phyloP scores from a whole-genome alignment of 371 early-diverging fungal genomes.

The Rhizomucor pusillus region DNA sequence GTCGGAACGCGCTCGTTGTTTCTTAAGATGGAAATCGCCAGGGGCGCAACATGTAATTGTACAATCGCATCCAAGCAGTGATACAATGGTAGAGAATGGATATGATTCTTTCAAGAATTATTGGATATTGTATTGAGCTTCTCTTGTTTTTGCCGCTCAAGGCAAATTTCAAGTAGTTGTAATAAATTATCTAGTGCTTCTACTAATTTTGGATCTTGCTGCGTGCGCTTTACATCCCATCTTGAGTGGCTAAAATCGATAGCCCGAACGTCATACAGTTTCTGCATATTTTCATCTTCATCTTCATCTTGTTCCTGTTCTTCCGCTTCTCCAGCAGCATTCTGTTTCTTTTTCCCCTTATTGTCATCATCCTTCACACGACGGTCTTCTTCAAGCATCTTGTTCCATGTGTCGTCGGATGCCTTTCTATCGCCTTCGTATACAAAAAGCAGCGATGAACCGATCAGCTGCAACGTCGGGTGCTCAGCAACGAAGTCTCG shows the following conservation, averaged over 20 bases:
- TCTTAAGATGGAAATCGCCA: too few relatives aligned
- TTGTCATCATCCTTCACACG: background rate
- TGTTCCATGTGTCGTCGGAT: slow-evolving; percentile 45
- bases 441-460: slow-evolving; percentile 67
- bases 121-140: slow-evolving; percentile 9
- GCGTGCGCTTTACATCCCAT: slow-evolving; percentile 41
- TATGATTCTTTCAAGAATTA: too few relatives aligned
- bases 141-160: slow-evolving; percentile 17
- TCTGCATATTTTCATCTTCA: slow-evolving; percentile 39
- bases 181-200: slow-evolving; percentile 32
- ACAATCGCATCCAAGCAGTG: too few relatives aligned
- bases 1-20: too few relatives aligned
- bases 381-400: slow-evolving; percentile 38
- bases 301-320: slow-evolving; percentile 48
- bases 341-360: slow-evolving; percentile 8
- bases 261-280: slow-evolving; percentile 59
- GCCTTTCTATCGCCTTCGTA: slow-evolving; percentile 67
- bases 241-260: slow-evolving; percentile 81
- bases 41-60: too few relatives aligned
- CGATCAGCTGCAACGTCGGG: slow-evolving; percentile 55
- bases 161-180: slow-evolving; percentile 20
- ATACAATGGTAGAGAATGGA: too few relatives aligned
- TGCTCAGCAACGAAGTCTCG: slow-evolving; percentile 36
- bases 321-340: slow-evolving; percentile 6
- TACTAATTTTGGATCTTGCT: slow-evolving; percentile 34